Base-by-base conservation (phyloP, 192 early-diverging fungal genomes). In the Coemansia furcata region DNA sequence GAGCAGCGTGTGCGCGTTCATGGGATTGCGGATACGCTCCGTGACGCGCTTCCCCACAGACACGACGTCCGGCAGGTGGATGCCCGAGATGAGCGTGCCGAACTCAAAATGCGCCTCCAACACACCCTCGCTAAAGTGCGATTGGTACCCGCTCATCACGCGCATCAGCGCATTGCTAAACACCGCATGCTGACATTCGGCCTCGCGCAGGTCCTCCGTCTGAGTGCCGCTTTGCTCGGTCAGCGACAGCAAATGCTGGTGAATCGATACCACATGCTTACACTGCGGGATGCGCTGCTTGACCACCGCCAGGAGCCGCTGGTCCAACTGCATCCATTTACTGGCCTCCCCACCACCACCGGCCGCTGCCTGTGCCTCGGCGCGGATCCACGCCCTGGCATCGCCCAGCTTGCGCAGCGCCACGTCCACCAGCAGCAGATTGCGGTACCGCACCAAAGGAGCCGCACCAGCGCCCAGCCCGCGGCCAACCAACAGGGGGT, bases 211-310 rank as follows among this genome's bases (percentile, higher is more conserved):
- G 2, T 46, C 68, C 7, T 62, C 63, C 19, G 55, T 42, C 6
- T 46, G 9, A 3, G 32, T 2, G 26, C 32, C 6, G 62, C 36
- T 17, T 49, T 32, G 52, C 63, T 54, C 68, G 6, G 59, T 33
- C 21, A 58, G 6, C 1, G 59, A 33, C 40, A 36, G 26, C 3
- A 76, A 9, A 26, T 76, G 74, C 19, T 62, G 71, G 59, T 72
- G 74, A 23, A 74, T 46, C 15, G 58, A 12, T 5, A 69, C 44
- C 14, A 82, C 46, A 11, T 74, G 17, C 62, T 74, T 66, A 67
- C 74, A 76, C 33, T 74, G 74, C 17, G 80, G 80, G 26, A 82
- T 60, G 29, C 80, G 71, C 69, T 82, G 80, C 49, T 64, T 63
- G 21, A 77, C 58, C 9, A 63, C 71, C 35, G 75, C 71, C 49